Base-by-base conservation (phyloP, 768 basidiomycete genomes). In the Lactarius akahatsu region DNA sequence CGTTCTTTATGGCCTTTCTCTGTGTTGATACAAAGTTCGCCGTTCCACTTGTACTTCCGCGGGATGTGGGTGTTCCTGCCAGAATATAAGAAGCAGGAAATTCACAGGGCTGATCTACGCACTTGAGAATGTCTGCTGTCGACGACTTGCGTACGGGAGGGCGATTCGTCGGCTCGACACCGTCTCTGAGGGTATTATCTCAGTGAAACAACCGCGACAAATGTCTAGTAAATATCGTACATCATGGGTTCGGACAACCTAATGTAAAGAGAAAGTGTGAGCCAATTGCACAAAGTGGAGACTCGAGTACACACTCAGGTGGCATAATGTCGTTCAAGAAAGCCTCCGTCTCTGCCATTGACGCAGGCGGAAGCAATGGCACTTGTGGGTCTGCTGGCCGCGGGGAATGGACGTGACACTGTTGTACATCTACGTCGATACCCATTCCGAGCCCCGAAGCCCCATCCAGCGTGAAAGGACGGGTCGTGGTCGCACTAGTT, bases 11-110 rank as follows among this genome's bases (percentile, higher is more conserved):
- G 74, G 26, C 76, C 77, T 5, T 75, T 72, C 23, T 74, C 73
- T 2, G 75, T 74, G 30, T 77, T 77, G 26, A 83, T 77, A 62
- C 80, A 79, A 34, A 90, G 76, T 26, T 82, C 76, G 28, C 88
- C 89, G 43, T 79, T 76, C 89, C 90, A 90, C 68, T 79, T 85
- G 84, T 84, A 91, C 61, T 83, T 83, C 72, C 85, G 85, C 26
- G 78, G 78, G 47, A 85, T 68, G 16, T 66, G 9, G 10, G 36
- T 62, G 32, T 50, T 83, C 68, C 87, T 89, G 59, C 45, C 28
- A 47, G 6, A 45, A 74, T 2, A 73, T 62, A 16, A 56, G 57
- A 16, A 36, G 13, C 28, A 26, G 43, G 6, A 32, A 47, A 50
- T 20, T 40, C 11, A 57, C 20, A 30, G 23, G 16, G 18, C 18